These are phyloP conservation scores for Penicillium argentinense DNA, from an alignment of 495 filamentous ascomycete species.

Conservation along the genomic window DNA sequence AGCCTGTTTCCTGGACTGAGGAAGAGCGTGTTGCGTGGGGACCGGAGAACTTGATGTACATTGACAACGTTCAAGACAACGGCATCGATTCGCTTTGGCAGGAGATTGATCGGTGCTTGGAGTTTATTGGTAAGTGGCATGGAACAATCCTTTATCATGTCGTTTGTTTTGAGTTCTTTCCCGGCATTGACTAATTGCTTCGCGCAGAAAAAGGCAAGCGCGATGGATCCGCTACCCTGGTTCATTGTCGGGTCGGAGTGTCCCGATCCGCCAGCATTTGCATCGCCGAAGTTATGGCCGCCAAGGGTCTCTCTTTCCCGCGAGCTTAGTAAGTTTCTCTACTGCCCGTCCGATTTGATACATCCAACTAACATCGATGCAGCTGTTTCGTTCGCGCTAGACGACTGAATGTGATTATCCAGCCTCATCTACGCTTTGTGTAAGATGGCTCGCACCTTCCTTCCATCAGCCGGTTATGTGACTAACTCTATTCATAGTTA, in stretches of 20 bases:
- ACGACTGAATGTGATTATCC: constrained; percentile 75
- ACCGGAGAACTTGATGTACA: constrained; percentile 68
- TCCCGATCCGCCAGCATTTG: constrained; percentile 95
- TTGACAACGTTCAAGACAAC: constrained; percentile 91
- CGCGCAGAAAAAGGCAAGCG: constrained; percentile 69
- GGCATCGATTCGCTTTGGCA: constrained; percentile 88
- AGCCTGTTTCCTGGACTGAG: constrained; percentile 76
- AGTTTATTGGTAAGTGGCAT: constrained; percentile 78
- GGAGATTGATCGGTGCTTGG: constrained; percentile 82
- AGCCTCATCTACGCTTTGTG: constrained; percentile 68
- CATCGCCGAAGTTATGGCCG: constrained; percentile 95
- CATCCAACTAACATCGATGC: constrained; percentile 15
- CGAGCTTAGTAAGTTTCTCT: constrained; percentile 81
- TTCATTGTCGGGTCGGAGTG: constrained; percentile 95
- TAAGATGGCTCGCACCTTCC: no score
- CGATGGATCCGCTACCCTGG: constrained; percentile 80
- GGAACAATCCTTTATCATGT: background rate
- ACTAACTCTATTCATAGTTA: constrained; percentile 35
- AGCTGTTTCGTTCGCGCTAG: constrained; percentile 92
- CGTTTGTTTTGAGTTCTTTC: background rate
- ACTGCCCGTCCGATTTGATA: no score
- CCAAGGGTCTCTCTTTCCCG: constrained; percentile 77
- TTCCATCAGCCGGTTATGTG: background rate
- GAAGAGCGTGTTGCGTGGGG: constrained; percentile 68
- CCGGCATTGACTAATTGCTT: constrained; percentile 8